Evolutionary conservation across 495 filamentous ascomycete genomes (phyloP).

Genomic region (Xylaria intraflava): DNA sequence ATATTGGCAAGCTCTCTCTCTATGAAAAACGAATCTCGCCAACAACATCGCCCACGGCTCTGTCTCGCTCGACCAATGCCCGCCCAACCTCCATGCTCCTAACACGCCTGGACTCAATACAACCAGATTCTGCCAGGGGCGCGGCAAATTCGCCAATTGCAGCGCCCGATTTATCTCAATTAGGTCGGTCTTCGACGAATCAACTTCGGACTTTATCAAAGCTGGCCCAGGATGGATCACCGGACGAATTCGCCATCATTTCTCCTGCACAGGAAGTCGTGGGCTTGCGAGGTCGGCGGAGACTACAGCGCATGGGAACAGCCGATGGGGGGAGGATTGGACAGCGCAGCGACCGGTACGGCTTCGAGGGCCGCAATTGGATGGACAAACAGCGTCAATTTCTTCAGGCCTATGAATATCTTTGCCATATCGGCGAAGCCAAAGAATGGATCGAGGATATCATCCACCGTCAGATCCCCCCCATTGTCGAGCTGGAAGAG

Average conservation of each 20-base stretch:
- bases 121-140: constrained; percentile 24
- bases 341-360: constrained; percentile 46
- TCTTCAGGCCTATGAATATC: constrained; percentile 94
- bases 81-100: constrained; percentile 51
- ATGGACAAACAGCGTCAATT: constrained; percentile 98
- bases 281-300: constrained; percentile 75
- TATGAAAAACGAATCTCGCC: constrained; percentile 29
- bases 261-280: constrained; percentile 73
- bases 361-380: constrained; percentile 87
- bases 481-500: constrained; percentile 95
- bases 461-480: constrained; percentile 80
- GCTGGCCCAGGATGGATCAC: constrained; percentile 65
- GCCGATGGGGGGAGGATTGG: constrained; percentile 38
- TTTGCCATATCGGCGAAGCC: constrained; percentile 98
- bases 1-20: constrained; percentile 43
- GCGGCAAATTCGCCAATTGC: constrained; percentile 42
- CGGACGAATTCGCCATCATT: constrained; percentile 72
- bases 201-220: constrained; percentile 85
- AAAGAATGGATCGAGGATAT: constrained; percentile 99
- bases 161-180: constrained; percentile 65
- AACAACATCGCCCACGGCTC: constrained; percentile 26
- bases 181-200: constrained; percentile 78
- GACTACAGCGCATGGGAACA: constrained; percentile 66
- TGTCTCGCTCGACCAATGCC: constrained; percentile 33
- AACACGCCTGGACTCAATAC: constrained; percentile 45